Base-by-base conservation (phyloP, 495 filamentous ascomycete species). In the Penicillium chermesinum region DNA sequence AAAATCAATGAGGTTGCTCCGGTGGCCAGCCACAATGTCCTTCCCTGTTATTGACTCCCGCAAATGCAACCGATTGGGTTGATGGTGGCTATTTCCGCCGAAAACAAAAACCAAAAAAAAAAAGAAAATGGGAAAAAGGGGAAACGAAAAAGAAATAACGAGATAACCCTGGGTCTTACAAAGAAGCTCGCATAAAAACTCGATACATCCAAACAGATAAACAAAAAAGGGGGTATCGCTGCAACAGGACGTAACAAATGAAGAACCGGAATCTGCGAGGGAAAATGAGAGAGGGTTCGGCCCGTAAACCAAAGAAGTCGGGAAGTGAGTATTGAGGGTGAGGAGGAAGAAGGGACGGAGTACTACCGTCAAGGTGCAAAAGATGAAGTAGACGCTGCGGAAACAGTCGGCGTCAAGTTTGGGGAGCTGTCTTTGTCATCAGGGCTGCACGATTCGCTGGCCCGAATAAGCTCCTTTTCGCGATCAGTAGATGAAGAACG, bases 401-500 rank as follows among this genome's bases (percentile, higher is more conserved):
- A 73, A 22, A 70, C 38, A 0, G 67, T 73, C 10, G 70, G 70
- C 15, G 70, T 73, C 44, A 73, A 53, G 20, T 32, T 55, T 10
- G 70, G 70, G 47, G 66, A 73, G 22, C 55, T 52, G 27, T 70
- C 61, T 33, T 58, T 66, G 7, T 68, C 69, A 10, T 71, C 69
- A 2, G 57, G 50, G 30, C 61, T 68, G 2, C 47, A 19, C 38
- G 64, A 58, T 1, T 71, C 67, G 53, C 58, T 64, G 34, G 59
- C 61, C 18, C 63, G 59, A 30, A 47, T 36, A n/a, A 57, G 47
- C 19, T 71, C 62, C 52, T 58, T 67, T 15, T 73, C 71, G 18
- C 74, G 59, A 18, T 77, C 75, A 0, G 70, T 65, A 5, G 76
- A 79, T 5, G 65, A 60, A 2, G 73, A 66, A 15, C 76, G 71